Evolutionary conservation across 2,329 filamentous ascomycete species (phyloP), one percentile per base, ranked within the genome.

Genomic region (Rachicladosporium sp.): DNA sequence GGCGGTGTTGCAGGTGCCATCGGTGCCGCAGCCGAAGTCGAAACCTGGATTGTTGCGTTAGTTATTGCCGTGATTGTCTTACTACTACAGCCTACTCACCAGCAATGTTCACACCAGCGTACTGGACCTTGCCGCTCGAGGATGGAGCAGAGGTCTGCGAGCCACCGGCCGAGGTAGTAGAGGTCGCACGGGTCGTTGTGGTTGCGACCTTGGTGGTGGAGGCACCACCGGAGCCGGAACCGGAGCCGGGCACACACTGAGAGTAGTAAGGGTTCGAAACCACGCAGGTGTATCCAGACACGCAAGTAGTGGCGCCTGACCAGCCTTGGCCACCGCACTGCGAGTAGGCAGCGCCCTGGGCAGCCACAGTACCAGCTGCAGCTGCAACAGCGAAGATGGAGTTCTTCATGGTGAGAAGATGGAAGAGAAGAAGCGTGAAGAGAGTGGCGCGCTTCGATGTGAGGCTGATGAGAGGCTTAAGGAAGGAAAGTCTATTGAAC

Each of bases 1-100:
- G 3, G 46, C 51, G 10, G 56, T 36, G 12, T 51, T 53, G 51
- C 64, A 65, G 19, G 49, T 59, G 13, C 65, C 65, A 46, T 62
- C 56, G 4, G 62, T 68, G 8, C 46, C 44, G 37, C 50, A 54
- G 32, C 56, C 56, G 35, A 59, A 59, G 40, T 59, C 56, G 33
- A 58, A 53, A 23, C 56, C 56, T 33, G 19, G 7, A 10, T 7
- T 29, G 31, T n/a, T n/a, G 9, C 33, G 31, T 39, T 11, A 39
- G 27, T 29, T 6, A 13, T 29, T 10, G 31, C 29, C 34, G 7
- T 10, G 31, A 34, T 39, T 7, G 36, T 23, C 9, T 15, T 11
- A 8, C 15, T 21, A n/a, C 27, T 29, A 8, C 4, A 2, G 31
- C 13, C 10, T 35, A 10, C 6, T 9, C 27, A 23, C 4, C 11